These are phyloP conservation scores for Nosema granulosis DNA, from an alignment of 371 early-diverging fungal species.

Conservation along the genomic window DNA sequence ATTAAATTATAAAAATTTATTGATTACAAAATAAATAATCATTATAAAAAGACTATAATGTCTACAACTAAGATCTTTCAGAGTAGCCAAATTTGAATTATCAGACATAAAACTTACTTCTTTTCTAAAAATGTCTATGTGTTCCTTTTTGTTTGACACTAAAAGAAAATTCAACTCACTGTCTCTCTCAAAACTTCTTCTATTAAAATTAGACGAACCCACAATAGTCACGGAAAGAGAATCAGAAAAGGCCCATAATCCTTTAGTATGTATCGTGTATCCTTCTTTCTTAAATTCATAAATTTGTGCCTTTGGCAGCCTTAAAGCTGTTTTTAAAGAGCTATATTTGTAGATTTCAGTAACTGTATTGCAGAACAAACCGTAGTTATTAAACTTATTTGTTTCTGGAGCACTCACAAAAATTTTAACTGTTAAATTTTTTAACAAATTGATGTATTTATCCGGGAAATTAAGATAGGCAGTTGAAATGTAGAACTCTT, in stretches of 20 bases:
- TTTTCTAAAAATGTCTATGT: conserved; percentile 1
- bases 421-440: conserved; percentile 20
- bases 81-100: background rate
- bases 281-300: conserved; percentile 28
- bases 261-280: conserved; percentile 55
- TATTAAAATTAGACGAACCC: conserved; percentile 60
- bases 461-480: conserved; percentile 57
- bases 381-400: conserved; percentile 48
- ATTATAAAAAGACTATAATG: background rate
- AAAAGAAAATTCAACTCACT: conserved; percentile 53
- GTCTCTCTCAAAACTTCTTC: conserved; percentile 47
- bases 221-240: conserved; percentile 43
- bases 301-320: conserved; percentile 7
- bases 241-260: conserved; percentile 55
- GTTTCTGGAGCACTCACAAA: conserved; percentile 17
- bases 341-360: conserved; percentile 44
- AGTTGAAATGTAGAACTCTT: conserved; percentile 41
- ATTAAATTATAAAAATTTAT: conserved; percentile 17
- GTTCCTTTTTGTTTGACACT: conserved; percentile 3
- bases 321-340: conserved; percentile 14
- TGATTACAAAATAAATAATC: conserved; percentile 7
- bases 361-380: conserved; percentile 21
- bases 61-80: conserved; percentile 6
- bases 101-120: conserved; percentile 12
- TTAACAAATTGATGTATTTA: conserved; percentile 39